Evolutionary conservation across 2,329 filamentous ascomycete species (phyloP).

Genomic region (Arthrobotrys conoides): DNA sequence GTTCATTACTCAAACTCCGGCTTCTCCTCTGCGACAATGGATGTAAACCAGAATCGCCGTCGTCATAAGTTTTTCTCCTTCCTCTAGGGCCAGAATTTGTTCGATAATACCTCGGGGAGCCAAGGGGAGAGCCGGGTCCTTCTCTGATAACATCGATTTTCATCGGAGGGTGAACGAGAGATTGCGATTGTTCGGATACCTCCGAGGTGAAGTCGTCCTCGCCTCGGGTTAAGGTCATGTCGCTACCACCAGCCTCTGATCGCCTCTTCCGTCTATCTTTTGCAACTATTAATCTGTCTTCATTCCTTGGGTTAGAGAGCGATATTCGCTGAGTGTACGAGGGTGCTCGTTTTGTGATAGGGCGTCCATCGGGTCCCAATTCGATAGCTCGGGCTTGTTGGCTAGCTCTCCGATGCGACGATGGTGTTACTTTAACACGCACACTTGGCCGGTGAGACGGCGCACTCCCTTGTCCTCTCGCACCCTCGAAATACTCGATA

Average conservation of each 20-base stretch:
- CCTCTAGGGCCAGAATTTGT: constrained; percentile 49
- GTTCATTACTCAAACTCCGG: constrained; percentile 69
- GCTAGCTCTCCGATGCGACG: constrained; percentile 70
- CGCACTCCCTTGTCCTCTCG: constrained; percentile 74
- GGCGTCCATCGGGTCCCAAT: constrained; percentile 59
- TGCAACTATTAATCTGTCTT: constrained; percentile 63
- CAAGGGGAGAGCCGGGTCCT: constrained; percentile 39
- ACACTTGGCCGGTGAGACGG: constrained; percentile 84
- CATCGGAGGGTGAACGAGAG: constrained; percentile 52
- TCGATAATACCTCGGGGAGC: constrained; percentile 41
- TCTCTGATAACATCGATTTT: constrained; percentile 60
- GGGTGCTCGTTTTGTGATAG: constrained; percentile 60
- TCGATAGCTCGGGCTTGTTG: constrained; percentile 62
- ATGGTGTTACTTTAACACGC: constrained; percentile 83
- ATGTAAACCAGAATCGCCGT: constrained; percentile 52
- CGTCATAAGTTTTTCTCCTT: constrained; percentile 43
- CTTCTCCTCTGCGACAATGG: constrained; percentile 64
- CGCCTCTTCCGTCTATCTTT: constrained; percentile 73
- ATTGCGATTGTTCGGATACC: constrained; percentile 59
- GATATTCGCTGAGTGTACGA: constrained; percentile 64
- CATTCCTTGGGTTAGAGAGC: constrained; percentile 62
- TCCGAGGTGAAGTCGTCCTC: constrained; percentile 72
- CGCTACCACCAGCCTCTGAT: constrained; percentile 48
- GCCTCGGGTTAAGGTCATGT: constrained; percentile 66
- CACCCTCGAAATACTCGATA: constrained; percentile 94